Evolutionary conservation across 768 basidiomycete species (phyloP).

Genomic region (Amanita rimosa): DNA sequence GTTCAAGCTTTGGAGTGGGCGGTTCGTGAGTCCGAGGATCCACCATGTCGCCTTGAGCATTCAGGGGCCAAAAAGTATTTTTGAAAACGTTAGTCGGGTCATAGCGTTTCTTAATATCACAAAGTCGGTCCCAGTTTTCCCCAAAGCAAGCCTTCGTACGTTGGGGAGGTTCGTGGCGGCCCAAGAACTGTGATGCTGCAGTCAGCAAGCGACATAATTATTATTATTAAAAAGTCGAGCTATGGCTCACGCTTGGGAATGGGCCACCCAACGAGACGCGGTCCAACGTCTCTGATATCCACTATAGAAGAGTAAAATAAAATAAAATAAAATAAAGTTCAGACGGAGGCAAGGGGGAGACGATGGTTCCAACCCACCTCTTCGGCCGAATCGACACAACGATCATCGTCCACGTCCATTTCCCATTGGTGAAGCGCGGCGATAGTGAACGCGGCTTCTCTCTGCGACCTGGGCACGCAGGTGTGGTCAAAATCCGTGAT

Average conservation of each 20-base stretch:
- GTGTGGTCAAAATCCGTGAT: constrained; percentile 61
- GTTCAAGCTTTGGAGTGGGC: constrained; percentile 27
- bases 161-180: constrained; percentile 51
- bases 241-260: constrained; percentile 63
- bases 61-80: constrained; percentile 74
- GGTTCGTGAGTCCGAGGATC: constrained; percentile 55
- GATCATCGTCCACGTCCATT: constrained; percentile 66
- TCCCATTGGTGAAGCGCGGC: constrained; percentile 93
- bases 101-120: constrained; percentile 60
- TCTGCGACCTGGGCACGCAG: constrained; percentile 67
- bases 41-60: constrained; percentile 42
- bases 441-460: constrained; percentile 75
- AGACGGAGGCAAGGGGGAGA: neutral
- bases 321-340: no score
- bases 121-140: constrained; percentile 61
- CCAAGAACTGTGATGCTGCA: constrained; percentile 47
- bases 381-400: constrained; percentile 77
- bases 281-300: constrained; percentile 68
- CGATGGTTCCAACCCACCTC: constrained; percentile 33
- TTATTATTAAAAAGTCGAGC: neutral
- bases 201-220: neutral
- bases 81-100: constrained; percentile 71
- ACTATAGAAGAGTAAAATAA: constrained; percentile 35
- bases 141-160: constrained; percentile 63
- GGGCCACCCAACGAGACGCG: constrained; percentile 71